Evolutionary conservation across 495 filamentous ascomycete genomes (phyloP), one percentile per base, ranked within the genome.

Genomic region (Neurospora tetraspora): DNA sequence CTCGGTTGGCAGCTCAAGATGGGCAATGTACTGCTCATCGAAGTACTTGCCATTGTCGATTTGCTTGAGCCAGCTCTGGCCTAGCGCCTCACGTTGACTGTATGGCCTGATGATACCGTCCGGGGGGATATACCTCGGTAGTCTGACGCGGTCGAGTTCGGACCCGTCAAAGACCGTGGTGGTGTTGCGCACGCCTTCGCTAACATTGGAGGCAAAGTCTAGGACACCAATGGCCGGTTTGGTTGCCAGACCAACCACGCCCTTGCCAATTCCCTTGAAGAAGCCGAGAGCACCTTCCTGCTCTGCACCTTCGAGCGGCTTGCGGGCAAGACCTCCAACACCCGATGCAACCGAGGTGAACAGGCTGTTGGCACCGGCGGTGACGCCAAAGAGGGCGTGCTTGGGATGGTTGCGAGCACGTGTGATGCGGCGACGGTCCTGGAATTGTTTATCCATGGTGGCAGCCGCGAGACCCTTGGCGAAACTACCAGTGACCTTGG

Each of bases 31-130:
- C 77, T 94, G 88, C 81, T 98, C 96, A 82, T 95, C 90, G 88
- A 99, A 99, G 84, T 93, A 97, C 83, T 94, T 96, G 68, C 96
- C 96, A 73, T 97, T 94, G 78, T 98, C 96, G 2, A 96, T 87
- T 27, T 97, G 97, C 85, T 99, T 99, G 75, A 99, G 89, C 96
- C 96, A 99, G 84, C 94, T 97, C 81, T 99, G 96, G 10, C 96
- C 96, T 16, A 99, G 89, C 1, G 96, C 94, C 85, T 99, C 96
- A 18, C 96, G 93, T 80, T 98, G 94, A 16, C 89, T 93, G 85
- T 97, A 99, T 7, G 96, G 96, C 7, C 96, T 91, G 23, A 99
- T 94, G 72, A 98, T 92, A 40, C 94, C 96, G 79, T 98, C 96
- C 43, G 90, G 88, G 23, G 93, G 92, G 72, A 99, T 92, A 83